These are phyloP conservation scores for Barbarea vulgaris DNA, from an alignment of 345 rosid genomes.

Conservation along the genomic window DNA sequence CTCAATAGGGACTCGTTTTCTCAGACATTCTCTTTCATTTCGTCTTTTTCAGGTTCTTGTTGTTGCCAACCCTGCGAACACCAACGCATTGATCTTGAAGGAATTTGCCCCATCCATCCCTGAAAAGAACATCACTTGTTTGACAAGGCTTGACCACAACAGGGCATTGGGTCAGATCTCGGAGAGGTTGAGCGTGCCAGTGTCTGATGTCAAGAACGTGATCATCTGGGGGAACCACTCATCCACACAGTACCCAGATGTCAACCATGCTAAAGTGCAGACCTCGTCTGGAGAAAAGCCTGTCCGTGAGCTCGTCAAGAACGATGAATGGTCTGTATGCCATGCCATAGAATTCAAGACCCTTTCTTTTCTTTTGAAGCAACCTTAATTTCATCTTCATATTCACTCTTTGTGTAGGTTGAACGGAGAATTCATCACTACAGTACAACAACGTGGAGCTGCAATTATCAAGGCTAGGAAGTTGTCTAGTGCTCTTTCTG, in stretches of 20 bases:
- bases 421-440: constrained; percentile 78
- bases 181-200: constrained; percentile 84
- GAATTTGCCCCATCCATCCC: constrained; percentile 97
- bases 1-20: not conserved
- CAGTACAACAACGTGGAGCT: constrained; percentile 99
- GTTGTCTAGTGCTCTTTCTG: constrained; percentile 95
- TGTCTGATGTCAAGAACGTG: constrained; percentile 88
- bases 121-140: constrained; percentile 88
- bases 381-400: not conserved
- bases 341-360: constrained; percentile 1
- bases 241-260: constrained; percentile 97
- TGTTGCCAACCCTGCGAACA: constrained; percentile 99
- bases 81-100: constrained; percentile 96
- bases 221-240: constrained; percentile 99
- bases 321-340: constrained; percentile 55
- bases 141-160: constrained; percentile 97
- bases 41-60: constrained; percentile 75
- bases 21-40: constrained; percentile 2
- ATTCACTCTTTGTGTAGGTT: constrained; percentile 39
- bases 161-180: constrained; percentile 98
- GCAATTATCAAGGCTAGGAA: constrained; percentile 97
- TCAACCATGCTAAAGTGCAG: constrained; percentile 88
- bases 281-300: constrained; percentile 73
- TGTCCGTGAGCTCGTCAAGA: constrained; percentile 81
- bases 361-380: not conserved